Evolutionary conservation across 2,329 filamentous ascomycete species (phyloP), one percentile per base, ranked within the genome.

Genomic region (Huntiella abstrusa): DNA sequence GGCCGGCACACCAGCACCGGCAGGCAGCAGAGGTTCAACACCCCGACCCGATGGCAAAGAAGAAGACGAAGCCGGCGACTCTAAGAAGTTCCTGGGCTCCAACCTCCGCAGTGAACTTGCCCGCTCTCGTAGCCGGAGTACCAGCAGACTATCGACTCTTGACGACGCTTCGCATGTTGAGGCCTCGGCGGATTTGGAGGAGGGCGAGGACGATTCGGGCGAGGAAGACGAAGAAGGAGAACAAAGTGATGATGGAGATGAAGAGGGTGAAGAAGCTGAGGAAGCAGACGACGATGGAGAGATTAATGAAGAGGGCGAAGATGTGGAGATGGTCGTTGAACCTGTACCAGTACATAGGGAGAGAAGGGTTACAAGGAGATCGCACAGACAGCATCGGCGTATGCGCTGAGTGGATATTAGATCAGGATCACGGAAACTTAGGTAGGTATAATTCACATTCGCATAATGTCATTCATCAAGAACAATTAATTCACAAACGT

Each of bases 191-290:
- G 83, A 91, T 0, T 85, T 93, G 62, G 70, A 83, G 37, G 73
- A 84, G 46, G 85, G 91, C 28, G 84, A 84, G 74, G 72, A 75
- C 47, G 77, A 76, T 52, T 78, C 75, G 41, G 73, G 67, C 12
- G 78, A 79, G 54, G 75, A 77, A 19, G 68, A 70, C 11, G 71
- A 60, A 5, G 70, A 70, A 13, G 41, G 43, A 13, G 46, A 43
- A 17, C 86, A 94, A 62, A 83, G 91, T 0, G 86, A 93, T 62
- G 69, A 83, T 36, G 73, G 84, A 46, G 85, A 91, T 60, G 84
- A 83, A 32, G 84, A 84, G 75, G 72, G 75, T 48, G 77, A 76
- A 53, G 78, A 75, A 40, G 73, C 67, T 11, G 77, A 79, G 54
- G 75, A 77, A 22, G 68, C 70, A 12, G 71, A 61, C 6, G 70